Evolutionary conservation across 2,329 filamentous ascomycete species (phyloP), one percentile per base, ranked within the genome.

Genomic region (Metarhizium anisopliae): DNA sequence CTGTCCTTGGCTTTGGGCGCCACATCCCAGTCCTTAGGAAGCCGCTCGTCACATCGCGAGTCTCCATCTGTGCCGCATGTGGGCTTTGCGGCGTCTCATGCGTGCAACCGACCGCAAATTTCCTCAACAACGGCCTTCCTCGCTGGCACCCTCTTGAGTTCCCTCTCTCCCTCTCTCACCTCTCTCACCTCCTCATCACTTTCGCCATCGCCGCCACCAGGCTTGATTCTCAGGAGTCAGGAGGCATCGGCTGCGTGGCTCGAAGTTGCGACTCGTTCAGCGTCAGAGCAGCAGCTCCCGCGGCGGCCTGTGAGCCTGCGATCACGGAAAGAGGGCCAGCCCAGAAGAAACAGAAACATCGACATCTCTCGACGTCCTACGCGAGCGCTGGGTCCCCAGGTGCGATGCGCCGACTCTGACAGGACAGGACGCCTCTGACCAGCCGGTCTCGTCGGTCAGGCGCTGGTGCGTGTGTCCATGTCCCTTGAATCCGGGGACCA

Each of bases 11-110:
- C 45, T n/a, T 18, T 42, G 25, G 43, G 32, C 45, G 52, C 43
- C 43, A 50, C 45, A 47, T 25, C 52, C 43, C 36, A 38, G 25
- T 35, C 30, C 32, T n/a, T 6, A 50, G 52, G n/a, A 54, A 54
- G 51, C 40, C 47, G 42, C 53, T 55, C 36, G 53, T 50, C 36
- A 29, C 45, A 49, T 49, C 35, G 40, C 47, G 20, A 36, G 25
- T 29, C 52, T 47, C 54, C 47, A 56, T 54, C 52, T 52, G 52
- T 57, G 55, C 52, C 51, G 51, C 51, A 50, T 50, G 55, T 56
- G 55, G 55, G 43, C 35, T 57, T 49, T 38, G 55, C 55, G 52
- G 20, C 55, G 52, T 52, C 47, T 52, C 47, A 54, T 57, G 55
- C 40, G 51, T 54, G 52, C 52, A 40, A 56, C 51, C 55, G 47